Percentiles rank a stretch among this genome's conserved stretches.
Conservation (phyloP, 495 filamentous ascomycete species). For the Hapsidospora chrysogenum region DNA sequence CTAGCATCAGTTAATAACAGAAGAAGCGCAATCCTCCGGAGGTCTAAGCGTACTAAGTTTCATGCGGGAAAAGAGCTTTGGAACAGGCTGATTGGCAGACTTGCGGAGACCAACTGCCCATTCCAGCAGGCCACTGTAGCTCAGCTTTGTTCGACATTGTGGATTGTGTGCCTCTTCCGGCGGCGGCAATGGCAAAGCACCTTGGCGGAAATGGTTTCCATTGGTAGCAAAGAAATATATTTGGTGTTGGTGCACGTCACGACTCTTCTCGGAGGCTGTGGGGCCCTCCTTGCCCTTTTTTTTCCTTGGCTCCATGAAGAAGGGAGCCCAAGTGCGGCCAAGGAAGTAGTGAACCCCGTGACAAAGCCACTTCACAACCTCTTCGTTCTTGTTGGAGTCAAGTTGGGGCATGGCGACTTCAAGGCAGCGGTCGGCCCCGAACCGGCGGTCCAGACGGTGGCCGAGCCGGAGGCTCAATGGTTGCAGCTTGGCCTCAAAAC, state of each 20-base stretch:
- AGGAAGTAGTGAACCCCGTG: conserved; percentile 17
- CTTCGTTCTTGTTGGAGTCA: background rate
- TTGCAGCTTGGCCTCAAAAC: conserved; percentile 18
- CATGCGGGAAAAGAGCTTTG: conserved; percentile 24
- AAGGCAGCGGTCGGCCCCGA: conserved; percentile 28
- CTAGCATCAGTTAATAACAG: conserved; percentile 1
- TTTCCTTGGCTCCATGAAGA: conserved; percentile 20
- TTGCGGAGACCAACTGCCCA: conserved; percentile 22
- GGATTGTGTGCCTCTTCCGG: conserved; percentile 12
- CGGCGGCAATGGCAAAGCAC: too few relatives aligned
- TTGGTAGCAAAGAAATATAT: conserved; percentile 28
- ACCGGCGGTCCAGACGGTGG: conserved; percentile 26
- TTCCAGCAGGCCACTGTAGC: conserved; percentile 15
- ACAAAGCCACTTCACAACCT: conserved; percentile 17
- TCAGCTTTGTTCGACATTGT: conserved; percentile 10
- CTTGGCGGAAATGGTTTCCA: conserved; percentile 18
- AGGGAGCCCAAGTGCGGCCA: conserved; percentile 27
- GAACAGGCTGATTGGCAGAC: conserved; percentile 19
- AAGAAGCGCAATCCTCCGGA: too few relatives aligned
- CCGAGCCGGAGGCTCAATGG: conserved; percentile 22
- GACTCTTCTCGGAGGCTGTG: background rate
- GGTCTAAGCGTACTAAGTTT: conserved; percentile 14
- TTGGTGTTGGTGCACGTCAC: background rate
- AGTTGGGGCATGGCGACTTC: conserved; percentile 23
- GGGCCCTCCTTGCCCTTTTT: background rate